Percentiles rank a stretch among this genome's conserved stretches.
Conservation (phyloP, 2,329 filamentous ascomycete species). For the Alternaria conjuncta region DNA sequence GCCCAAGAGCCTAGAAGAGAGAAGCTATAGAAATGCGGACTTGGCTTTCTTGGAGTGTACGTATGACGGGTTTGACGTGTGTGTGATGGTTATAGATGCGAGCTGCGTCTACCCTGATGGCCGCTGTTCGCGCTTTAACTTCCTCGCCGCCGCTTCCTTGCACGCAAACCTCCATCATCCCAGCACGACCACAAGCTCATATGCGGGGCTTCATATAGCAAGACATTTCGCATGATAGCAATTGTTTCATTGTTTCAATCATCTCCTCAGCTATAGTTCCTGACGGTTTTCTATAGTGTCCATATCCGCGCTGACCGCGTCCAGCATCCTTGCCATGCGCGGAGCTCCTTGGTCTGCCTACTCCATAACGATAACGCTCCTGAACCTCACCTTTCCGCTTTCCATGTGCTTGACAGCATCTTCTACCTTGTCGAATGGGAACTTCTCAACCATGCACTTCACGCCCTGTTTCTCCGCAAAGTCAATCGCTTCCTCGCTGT, state of each 20-base stretch:
- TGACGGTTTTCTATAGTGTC: background rate
- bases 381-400: constrained; percentile 58
- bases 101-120: constrained; percentile 6
- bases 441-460: constrained; percentile 62
- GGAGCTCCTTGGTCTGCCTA: constrained; percentile 18
- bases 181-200: background rate
- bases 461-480: constrained; percentile 57
- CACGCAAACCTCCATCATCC: constrained; percentile 1
- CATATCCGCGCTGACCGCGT: background rate
- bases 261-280: constrained; percentile 3
- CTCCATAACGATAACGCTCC: constrained; percentile 58
- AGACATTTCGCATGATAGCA: constrained; percentile 3
- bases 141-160: background rate
- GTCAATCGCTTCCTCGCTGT: constrained; percentile 60
- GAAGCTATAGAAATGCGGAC: background rate
- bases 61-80: background rate
- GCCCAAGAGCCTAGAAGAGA: background rate
- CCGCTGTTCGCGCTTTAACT: background rate
- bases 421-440: constrained; percentile 58
- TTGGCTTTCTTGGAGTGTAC: constrained; percentile 2
- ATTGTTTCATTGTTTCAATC: constrained; percentile 17
- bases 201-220: background rate
- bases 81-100: background rate
- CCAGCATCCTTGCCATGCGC: background rate
- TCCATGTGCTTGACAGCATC: constrained; percentile 60